Conservation (phyloP, 345 rosid genomes). For the Ailanthus altissimus region DNA sequence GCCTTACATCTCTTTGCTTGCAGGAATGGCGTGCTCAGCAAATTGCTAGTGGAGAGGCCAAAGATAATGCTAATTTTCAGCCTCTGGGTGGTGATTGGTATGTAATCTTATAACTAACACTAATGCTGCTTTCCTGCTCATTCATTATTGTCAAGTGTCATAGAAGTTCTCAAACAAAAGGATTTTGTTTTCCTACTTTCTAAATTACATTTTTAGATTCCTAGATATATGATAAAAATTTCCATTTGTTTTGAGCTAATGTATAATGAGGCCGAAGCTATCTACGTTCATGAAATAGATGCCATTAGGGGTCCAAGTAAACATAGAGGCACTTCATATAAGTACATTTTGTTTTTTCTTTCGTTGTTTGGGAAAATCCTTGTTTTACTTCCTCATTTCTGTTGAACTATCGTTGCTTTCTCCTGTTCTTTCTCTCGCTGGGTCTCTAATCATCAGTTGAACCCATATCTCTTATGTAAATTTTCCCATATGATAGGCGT, state of each 20-base stretch:
- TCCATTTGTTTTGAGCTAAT: background rate
- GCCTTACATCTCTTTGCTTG: conserved; percentile 18
- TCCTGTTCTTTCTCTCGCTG: background rate
- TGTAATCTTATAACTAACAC: conserved; percentile 18
- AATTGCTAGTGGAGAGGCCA: conserved; percentile 91
- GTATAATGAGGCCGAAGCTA: background rate
- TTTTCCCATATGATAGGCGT: conserved; percentile 57
- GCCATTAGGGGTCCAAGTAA: too few relatives aligned
- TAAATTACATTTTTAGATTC: background rate
- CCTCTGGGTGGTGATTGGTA: conserved; percentile 96
- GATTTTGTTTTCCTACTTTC: background rate
- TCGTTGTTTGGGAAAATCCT: background rate
- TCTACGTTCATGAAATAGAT: background rate
- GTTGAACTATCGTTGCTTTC: background rate
- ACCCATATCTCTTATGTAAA: background rate
- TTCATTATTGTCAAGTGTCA: background rate
- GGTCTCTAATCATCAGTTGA: background rate
- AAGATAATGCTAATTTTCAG: conserved; percentile 95
- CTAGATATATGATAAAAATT: background rate
- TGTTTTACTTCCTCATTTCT: background rate
- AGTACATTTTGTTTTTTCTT: background rate
- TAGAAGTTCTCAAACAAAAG: background rate
- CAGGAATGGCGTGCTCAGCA: conserved; percentile 89
- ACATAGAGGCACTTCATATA: background rate
- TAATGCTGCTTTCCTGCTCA: background rate